Evolutionary conservation across 108 stramenopile genomes (phyloP), one percentile per base, ranked within the genome.

Genomic region (Fragilariopsis cylindrus): DNA sequence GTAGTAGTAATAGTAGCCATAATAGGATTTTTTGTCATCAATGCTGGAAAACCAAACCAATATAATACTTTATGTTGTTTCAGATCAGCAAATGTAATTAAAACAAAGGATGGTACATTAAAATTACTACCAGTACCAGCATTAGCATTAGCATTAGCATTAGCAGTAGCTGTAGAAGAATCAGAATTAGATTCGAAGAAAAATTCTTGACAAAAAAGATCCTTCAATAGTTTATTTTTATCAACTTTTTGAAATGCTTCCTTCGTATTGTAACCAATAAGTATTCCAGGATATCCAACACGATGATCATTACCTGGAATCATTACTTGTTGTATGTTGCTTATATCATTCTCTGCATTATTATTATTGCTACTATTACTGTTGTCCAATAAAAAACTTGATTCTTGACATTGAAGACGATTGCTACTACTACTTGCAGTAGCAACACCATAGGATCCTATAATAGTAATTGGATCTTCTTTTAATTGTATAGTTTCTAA

Each of bases 1-100:
- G n/a, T n/a, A n/a, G n/a, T n/a, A n/a, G n/a, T n/a, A n/a, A n/a
- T 3, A 7, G 53, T 45, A 0, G 74, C 73, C 21, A 9, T 57
- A 3, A 76, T 58, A 7, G 76, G 64, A 7, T 52, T 57, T 16
- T 69, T 43, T 13, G 70, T 45, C 69, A 80, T 63, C 19, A 95
- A 67, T 3, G 90, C 83, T 11, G 94, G 94, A 75, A 92, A 85
- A 0, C 90, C 94, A 80, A 92, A 93, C 92, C 94, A 95, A 79
- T 95, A 93, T 4, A 95, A 76, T 2, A 87, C 85, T 65, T 84
- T 84, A 75, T 95, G 92, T 53, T 82, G 83, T 69, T 95, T 95
- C 45, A 95, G 66, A 73, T 95, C 90, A 16, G 88, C 85, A 74
- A 88, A 85, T 3, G 85, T 83, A 7, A 92, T 45, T 48, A 91